These are phyloP conservation scores for Kalmanozyma brasiliensis DNA, from an alignment of 1,284 basidiomycete genomes.

Conservation along the genomic window DNA sequence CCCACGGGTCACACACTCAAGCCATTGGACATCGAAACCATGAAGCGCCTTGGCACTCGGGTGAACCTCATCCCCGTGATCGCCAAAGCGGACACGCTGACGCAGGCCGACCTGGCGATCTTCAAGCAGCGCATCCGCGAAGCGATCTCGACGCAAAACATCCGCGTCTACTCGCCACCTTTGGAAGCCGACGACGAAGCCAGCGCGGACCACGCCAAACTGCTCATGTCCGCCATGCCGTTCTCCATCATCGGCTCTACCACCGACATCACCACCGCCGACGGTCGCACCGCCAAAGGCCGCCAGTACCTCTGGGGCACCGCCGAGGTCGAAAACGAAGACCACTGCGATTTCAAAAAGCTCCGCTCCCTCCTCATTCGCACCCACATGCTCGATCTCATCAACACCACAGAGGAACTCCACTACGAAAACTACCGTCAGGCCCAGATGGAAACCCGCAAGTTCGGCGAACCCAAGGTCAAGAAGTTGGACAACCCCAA, in stretches of 20 bases:
- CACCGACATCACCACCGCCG: slow-evolving; percentile 88
- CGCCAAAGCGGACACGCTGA: slow-evolving; percentile 95
- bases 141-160: slow-evolving; percentile 88
- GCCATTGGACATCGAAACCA: slow-evolving; percentile 98
- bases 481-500: slow-evolving; percentile 99
- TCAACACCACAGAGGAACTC: slow-evolving; percentile 91
- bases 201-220: slow-evolving; percentile 86
- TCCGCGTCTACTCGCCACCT: slow-evolving; percentile 93
- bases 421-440: slow-evolving; percentile 99
- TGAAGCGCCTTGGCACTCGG: slow-evolving; percentile 94
- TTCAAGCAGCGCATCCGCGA: slow-evolving; percentile 97
- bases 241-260: slow-evolving; percentile 99
- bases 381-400: slow-evolving; percentile 98
- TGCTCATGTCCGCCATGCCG: slow-evolving; percentile 85
- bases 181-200: slow-evolving; percentile 89
- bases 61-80: slow-evolving; percentile 98
- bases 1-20: slow-evolving; percentile 97
- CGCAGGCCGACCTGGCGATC: slow-evolving; percentile 85
- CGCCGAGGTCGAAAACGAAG: slow-evolving; percentile 97
- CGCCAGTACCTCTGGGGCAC: slow-evolving; percentile 99
- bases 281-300: slow-evolving; percentile 94
- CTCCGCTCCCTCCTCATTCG: slow-evolving; percentile 93
- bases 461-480: slow-evolving; percentile 97
- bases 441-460: slow-evolving; percentile 99
- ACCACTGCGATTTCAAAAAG: slow-evolving; percentile 99